Percentiles rank a stretch among this genome's conserved stretches.
These are phyloP conservation scores for Fagus sylvatica DNA, from an alignment of 306 rosid species.

Conservation along the genomic window DNA sequence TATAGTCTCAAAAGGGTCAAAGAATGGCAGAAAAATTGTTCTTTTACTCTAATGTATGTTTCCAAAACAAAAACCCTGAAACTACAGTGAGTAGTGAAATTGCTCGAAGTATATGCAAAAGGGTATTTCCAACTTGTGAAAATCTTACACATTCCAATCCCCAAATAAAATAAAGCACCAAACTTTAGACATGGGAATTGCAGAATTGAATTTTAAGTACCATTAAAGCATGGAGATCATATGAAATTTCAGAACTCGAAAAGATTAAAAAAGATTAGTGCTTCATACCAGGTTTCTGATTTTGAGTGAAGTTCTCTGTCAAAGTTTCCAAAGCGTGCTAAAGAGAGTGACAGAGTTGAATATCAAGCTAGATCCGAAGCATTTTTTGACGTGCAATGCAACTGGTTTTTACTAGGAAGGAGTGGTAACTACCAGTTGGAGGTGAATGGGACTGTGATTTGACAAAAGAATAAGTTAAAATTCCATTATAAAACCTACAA, in stretches of 20 bases:
- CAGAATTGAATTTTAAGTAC: background rate
- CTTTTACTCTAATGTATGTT: background rate
- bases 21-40: background rate
- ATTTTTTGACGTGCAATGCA: too few species aligned
- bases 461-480: background rate
- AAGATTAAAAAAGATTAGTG: background rate
- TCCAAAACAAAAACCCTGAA: background rate
- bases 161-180: background rate
- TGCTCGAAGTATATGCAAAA: background rate
- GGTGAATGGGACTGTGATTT: background rate
- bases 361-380: conserved; percentile 21
- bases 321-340: background rate
- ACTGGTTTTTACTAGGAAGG: background rate
- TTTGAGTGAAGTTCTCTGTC: background rate
- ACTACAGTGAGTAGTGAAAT: background rate
- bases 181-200: background rate
- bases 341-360: background rate
- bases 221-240: background rate
- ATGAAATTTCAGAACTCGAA: background rate
- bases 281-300: conserved; percentile 29
- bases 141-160: background rate
- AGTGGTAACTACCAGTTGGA: background rate
- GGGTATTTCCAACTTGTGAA: background rate
- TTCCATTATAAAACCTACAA: too few species aligned
- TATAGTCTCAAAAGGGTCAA: background rate